Evolutionary conservation across 2,329 filamentous ascomycete genomes (phyloP).

Genomic region (Allantophomopsis lycopodina): DNA sequence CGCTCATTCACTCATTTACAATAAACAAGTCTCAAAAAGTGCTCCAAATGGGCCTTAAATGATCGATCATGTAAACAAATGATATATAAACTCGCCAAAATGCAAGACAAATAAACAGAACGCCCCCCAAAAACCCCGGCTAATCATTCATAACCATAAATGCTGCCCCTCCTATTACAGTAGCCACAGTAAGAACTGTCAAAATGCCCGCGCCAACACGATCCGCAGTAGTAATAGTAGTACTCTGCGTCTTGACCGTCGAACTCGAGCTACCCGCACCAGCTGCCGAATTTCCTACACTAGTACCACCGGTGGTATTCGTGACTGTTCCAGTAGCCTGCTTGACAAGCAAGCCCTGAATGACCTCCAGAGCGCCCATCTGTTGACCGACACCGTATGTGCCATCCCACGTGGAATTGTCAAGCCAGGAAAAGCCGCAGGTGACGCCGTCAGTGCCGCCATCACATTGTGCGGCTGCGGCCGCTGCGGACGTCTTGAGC

Average conservation of each 20-base stretch:
- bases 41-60: no score
- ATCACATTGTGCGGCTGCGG: conserved; percentile 37
- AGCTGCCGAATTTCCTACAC: conserved; percentile 20
- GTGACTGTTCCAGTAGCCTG: conserved; percentile 26
- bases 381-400: conserved; percentile 35
- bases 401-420: conserved; percentile 26
- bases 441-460: conserved; percentile 28
- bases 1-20: no score
- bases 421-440: conserved; percentile 29
- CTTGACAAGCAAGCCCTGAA: conserved; percentile 29
- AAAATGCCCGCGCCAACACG: conserved; percentile 25
- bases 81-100: no score
- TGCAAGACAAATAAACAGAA: no score
- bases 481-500: conserved; percentile 35
- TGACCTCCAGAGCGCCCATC: conserved; percentile 37
- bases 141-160: neutral
- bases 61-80: no score
- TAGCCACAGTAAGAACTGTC: conserved; percentile 16
- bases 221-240: conserved; percentile 18
- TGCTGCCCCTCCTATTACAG: conserved; percentile 3
- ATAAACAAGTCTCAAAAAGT: no score
- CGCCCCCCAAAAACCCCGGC: no score
- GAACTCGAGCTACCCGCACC: conserved; percentile 6
- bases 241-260: conserved; percentile 13
- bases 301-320: conserved; percentile 39